Evolutionary conservation across 2,329 filamentous ascomycete genomes (phyloP).

Genomic region (Neofusicoccum ribis): DNA sequence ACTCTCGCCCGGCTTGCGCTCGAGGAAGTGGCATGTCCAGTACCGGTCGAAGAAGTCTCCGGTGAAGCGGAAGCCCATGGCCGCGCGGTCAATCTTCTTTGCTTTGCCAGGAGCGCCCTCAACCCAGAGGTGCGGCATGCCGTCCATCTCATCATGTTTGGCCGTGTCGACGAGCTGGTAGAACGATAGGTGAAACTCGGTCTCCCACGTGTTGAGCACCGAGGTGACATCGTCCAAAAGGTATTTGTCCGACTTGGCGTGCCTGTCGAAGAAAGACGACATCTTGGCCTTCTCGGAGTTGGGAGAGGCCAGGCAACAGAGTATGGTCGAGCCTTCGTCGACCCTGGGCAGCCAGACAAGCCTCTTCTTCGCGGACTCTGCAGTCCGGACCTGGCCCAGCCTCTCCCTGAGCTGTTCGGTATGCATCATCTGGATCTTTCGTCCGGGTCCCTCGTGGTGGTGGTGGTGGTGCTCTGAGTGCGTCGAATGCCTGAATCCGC

Average conservation of each 20-base stretch:
- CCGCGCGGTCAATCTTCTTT: slow-evolving; percentile 21
- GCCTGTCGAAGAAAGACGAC: slow-evolving; percentile 28
- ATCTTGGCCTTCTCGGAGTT: slow-evolving; percentile 10
- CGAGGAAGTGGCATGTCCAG: slow-evolving; percentile 34
- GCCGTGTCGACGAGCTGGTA: slow-evolving; percentile 22
- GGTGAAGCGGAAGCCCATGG: slow-evolving; percentile 30
- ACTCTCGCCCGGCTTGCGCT: background rate
- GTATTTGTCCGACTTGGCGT: slow-evolving; percentile 24
- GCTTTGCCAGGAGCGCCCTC: background rate
- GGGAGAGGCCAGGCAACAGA: slow-evolving; percentile 23
- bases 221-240: slow-evolving; percentile 30
- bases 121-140: background rate
- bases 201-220: slow-evolving; percentile 32
- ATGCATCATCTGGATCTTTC: background rate
- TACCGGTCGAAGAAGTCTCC: slow-evolving; percentile 37
- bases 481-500: background rate
- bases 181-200: slow-evolving; percentile 33
- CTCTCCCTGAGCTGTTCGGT: background rate
- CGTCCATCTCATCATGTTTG: background rate
- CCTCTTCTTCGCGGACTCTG: slow-evolving; percentile 9
- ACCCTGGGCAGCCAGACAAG: slow-evolving; percentile 7
- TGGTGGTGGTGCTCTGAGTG: background rate
- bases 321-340: background rate
- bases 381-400: background rate
- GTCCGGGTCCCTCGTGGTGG: background rate